These are phyloP conservation scores for Macrocystidia cucumis DNA, from an alignment of 1,284 basidiomycete genomes.

Conservation along the genomic window DNA sequence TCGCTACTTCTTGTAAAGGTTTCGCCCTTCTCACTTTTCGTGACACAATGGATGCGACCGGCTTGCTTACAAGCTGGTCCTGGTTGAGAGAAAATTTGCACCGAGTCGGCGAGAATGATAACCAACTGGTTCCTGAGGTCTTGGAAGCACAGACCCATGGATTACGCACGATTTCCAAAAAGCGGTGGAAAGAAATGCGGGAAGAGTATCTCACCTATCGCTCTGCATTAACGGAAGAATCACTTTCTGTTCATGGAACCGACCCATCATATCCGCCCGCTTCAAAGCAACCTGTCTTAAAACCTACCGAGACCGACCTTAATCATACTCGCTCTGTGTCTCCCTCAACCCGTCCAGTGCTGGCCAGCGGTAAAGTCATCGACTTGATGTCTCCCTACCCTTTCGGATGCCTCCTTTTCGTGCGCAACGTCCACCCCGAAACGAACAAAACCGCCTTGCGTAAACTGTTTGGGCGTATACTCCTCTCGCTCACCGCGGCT, in stretches of 20 bases:
- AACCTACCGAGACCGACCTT: neutral
- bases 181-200: slow-evolving; percentile 52
- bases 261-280: too few relatives aligned
- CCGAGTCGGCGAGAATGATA: slow-evolving; percentile 2
- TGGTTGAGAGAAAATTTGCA: slow-evolving; percentile 32
- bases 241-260: too few relatives aligned
- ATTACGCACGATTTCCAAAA: slow-evolving; percentile 48
- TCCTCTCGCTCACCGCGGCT: slow-evolving; percentile 23
- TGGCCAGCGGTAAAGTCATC: too few relatives aligned
- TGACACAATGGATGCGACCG: slow-evolving; percentile 26
- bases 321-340: too few relatives aligned
- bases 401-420: slow-evolving; percentile 56
- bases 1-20: slow-evolving; percentile 58
- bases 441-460: slow-evolving; percentile 76
- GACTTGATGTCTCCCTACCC: slow-evolving; percentile 42
- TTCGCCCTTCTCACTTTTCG: slow-evolving; percentile 62
- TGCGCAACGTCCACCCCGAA: slow-evolving; percentile 58
- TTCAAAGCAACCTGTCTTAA: too few relatives aligned
- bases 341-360: too few relatives aligned
- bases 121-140: neutral
- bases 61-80: slow-evolving; percentile 45
- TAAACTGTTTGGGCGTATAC: slow-evolving; percentile 42
- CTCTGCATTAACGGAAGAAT: too few relatives aligned
- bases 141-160: slow-evolving; percentile 47
- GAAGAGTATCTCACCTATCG: slow-evolving; percentile 59